Conservation (phyloP, 2,329 filamentous ascomycete species). For the Cladorrhinum sp. region DNA sequence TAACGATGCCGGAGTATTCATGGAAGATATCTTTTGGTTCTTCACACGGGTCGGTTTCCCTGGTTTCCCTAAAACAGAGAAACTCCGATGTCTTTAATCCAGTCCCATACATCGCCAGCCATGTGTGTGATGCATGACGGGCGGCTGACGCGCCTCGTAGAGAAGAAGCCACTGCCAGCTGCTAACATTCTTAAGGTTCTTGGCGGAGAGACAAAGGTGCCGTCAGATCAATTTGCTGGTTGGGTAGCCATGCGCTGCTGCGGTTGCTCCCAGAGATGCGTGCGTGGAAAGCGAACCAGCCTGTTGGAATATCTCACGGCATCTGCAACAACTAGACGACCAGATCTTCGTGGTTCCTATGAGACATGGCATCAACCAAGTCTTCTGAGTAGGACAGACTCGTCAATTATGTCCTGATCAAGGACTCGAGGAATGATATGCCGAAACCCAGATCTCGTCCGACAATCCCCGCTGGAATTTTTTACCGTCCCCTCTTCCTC, state of each 20-base stretch:
- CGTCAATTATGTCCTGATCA: not conserved
- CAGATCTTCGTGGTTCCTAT: no score
- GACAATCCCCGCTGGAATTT: not conserved
- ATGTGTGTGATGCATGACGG: not conserved
- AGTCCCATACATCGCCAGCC: not conserved
- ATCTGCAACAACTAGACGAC: not conserved
- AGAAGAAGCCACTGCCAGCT: not conserved
- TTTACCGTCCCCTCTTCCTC: no score
- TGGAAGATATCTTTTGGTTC: not conserved
- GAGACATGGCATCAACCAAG: no score
- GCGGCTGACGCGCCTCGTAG: conserved; percentile 4
- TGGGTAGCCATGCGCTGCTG: conserved; percentile 7
- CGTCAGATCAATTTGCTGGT: not conserved
- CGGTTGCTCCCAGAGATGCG: not conserved
- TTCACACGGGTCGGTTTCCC: not conserved
- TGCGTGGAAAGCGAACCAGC: not conserved
- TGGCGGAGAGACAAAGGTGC: not conserved
- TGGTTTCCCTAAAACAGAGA: not conserved
- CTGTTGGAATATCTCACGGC: not conserved
- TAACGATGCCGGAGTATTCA: not conserved
- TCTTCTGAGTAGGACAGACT: no score
- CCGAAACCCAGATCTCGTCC: not conserved
- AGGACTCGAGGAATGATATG: not conserved
- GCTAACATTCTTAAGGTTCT: not conserved
- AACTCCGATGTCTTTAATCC: not conserved